phyloP scores from a whole-genome alignment of 106 monocot genomes.

The Apostasia ramifera region DNA sequence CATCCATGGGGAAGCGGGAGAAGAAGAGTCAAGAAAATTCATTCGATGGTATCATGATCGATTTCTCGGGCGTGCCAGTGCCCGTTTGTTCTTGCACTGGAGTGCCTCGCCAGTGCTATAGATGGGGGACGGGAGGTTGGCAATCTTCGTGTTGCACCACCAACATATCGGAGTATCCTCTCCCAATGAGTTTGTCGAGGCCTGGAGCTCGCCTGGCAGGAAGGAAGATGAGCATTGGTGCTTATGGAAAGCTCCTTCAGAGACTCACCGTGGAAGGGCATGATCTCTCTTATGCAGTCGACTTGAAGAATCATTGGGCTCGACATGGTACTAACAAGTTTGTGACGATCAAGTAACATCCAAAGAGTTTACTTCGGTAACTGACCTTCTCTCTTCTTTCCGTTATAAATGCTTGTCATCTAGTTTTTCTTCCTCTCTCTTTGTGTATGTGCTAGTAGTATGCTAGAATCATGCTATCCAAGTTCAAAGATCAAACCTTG shows the following conservation, averaged over 20 bases:
- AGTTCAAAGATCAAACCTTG: no score
- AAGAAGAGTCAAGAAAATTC: slow-evolving; percentile 34
- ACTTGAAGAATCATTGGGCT: slow-evolving; percentile 67
- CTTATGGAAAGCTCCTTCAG: slow-evolving; percentile 56
- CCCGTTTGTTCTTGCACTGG: slow-evolving; percentile 74
- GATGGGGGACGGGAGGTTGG: slow-evolving; percentile 82
- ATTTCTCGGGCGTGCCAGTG: slow-evolving; percentile 47
- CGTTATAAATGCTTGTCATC: no score
- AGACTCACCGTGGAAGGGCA: slow-evolving; percentile 40
- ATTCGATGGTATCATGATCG: slow-evolving; percentile 15
- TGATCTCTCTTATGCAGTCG: slow-evolving; percentile 45
- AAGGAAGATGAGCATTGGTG: slow-evolving; percentile 76
- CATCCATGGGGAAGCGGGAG: slow-evolving; percentile 28
- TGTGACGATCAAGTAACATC: slow-evolving; percentile 49
- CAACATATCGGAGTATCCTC: slow-evolving; percentile 63
- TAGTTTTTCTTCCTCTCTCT: no score
- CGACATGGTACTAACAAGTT: slow-evolving; percentile 70
- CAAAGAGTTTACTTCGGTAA: no score
- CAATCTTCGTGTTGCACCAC: slow-evolving; percentile 78
- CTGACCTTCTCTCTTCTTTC: no score
- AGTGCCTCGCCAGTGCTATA: slow-evolving; percentile 53
- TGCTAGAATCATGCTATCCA: no score
- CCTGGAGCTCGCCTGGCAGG: slow-evolving; percentile 58
- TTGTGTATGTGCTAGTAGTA: no score
- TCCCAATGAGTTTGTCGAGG: slow-evolving; percentile 60